Conservation (phyloP, 768 basidiomycete species). For the Hysterangium stoloniferum region DNA sequence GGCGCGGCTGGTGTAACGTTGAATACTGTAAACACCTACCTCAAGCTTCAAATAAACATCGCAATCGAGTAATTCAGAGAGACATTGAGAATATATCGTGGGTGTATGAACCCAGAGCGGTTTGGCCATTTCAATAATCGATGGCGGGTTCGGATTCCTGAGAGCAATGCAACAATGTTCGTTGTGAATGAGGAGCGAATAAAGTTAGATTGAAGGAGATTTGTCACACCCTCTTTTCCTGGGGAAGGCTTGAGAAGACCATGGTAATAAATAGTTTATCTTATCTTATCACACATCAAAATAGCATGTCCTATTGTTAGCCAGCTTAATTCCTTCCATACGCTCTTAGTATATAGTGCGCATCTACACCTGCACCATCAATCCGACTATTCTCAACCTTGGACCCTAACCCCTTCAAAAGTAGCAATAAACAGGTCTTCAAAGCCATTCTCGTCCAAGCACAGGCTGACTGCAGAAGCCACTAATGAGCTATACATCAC, state of each 20-base stretch:
- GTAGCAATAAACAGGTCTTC: not conserved
- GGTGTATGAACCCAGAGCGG: slow-evolving; percentile 56
- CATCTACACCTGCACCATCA: slow-evolving; percentile 31
- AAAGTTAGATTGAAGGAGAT: too few species aligned
- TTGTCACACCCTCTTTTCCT: too few species aligned
- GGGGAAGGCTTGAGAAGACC: too few species aligned
- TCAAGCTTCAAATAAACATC: slow-evolving; percentile 68
- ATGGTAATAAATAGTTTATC: too few species aligned
- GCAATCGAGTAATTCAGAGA: slow-evolving; percentile 45
- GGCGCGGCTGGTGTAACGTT: too few species aligned
- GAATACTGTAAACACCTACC: slow-evolving; percentile 33
- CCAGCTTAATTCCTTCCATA: too few species aligned
- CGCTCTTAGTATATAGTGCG: too few species aligned
- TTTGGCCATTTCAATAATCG: too few species aligned
- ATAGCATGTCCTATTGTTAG: too few species aligned
- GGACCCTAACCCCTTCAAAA: slow-evolving; percentile 31
- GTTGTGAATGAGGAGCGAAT: too few species aligned
- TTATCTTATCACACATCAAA: too few species aligned
- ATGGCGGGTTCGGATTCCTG: not conserved
- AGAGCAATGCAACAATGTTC: too few species aligned
- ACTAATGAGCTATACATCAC: slow-evolving; percentile 55
- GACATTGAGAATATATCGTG: slow-evolving; percentile 48
- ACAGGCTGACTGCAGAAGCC: slow-evolving; percentile 46
- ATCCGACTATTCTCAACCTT: slow-evolving; percentile 61
- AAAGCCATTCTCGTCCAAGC: slow-evolving; percentile 36